Base-by-base conservation (phyloP, 2,329 filamentous ascomycete species). In the Phaeosphaeriaceae sp. region DNA sequence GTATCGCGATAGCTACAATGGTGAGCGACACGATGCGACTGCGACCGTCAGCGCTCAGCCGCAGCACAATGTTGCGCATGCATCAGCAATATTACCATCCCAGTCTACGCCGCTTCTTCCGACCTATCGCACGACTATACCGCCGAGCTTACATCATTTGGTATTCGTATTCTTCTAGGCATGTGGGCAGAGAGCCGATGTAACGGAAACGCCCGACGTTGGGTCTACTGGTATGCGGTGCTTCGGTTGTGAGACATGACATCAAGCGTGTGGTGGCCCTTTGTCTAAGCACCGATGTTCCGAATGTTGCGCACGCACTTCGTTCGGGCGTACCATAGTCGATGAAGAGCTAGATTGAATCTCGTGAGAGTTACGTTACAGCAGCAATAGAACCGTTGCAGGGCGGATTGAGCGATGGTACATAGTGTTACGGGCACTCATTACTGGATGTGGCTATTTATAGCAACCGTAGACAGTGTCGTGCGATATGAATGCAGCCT, bases 21-120 rank as follows among this genome's bases (percentile, higher is more conserved):
- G 33, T 41, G 20, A 22, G 17, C n/a, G n/a, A 17, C 15, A 25
- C n/a, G 17, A 52, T 45, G 41, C 41, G n/a, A 40, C 22, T 40
- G 51, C 44, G 7, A 19, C 51, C 21, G 53, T 56, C 51, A 61
- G 50, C 54, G 24, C 42, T 61, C 62, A 63, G 62, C 62, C 56
- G 55, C 60, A 65, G 47, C 48, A 17, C 41, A 54, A 51, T 57
- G 45, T 45, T 45, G 42, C 21, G 54, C 62, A 48, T 48, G 24
- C 31, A 24, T 44, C 51, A 55, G 21, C 33, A 50, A 42, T 47
- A 24, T 31, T 31, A 48, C 56, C 50, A 51, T 48, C 51, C 59
- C 21, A 51, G 36, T 49, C 49, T 19, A 36, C 27, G 27, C 45
- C 50, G 15, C 25, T 49, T 52, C 36, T 48, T 36, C 21, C 53